Conservation (phyloP, 2,329 filamentous ascomycete genomes). For the Dactylonectria estremocensis region DNA sequence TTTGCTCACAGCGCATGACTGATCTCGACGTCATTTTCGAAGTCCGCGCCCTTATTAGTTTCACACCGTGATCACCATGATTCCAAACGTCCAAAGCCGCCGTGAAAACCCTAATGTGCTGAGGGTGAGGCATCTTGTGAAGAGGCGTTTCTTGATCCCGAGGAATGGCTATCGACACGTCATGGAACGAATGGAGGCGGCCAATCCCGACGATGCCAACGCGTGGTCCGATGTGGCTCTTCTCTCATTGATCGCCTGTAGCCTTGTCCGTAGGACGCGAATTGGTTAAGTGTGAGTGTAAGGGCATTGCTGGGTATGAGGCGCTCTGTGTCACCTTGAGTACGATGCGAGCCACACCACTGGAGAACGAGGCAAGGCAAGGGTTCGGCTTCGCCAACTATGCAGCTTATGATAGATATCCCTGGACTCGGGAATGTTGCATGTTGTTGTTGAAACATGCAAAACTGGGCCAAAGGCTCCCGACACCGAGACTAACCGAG, state of each 20-base stretch:
- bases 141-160: not conserved
- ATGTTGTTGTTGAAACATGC: constrained; percentile 1
- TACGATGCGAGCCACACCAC: not conserved
- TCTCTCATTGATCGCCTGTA: constrained; percentile 8
- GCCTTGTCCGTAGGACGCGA: not conserved
- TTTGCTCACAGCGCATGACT: constrained; percentile 24
- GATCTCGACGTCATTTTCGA: constrained; percentile 42
- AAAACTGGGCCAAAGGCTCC: constrained; percentile 3
- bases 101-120: not conserved
- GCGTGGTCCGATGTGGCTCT: not conserved
- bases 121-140: not conserved
- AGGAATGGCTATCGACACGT: constrained; percentile 12
- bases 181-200: constrained; percentile 12
- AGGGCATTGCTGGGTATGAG: constrained; percentile 11
- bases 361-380: constrained; percentile 10
- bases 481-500: not conserved
- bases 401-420: not conserved
- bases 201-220: constrained; percentile 16
- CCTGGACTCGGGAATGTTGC: constrained; percentile 5
- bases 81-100: not conserved
- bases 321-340: constrained; percentile 8
- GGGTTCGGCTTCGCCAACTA: not conserved
- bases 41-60: constrained; percentile 15
- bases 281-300: no score
- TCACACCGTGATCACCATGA: not conserved